Evolutionary conservation across 768 basidiomycete species (phyloP).

Genomic region (Psilocybe sp.): DNA sequence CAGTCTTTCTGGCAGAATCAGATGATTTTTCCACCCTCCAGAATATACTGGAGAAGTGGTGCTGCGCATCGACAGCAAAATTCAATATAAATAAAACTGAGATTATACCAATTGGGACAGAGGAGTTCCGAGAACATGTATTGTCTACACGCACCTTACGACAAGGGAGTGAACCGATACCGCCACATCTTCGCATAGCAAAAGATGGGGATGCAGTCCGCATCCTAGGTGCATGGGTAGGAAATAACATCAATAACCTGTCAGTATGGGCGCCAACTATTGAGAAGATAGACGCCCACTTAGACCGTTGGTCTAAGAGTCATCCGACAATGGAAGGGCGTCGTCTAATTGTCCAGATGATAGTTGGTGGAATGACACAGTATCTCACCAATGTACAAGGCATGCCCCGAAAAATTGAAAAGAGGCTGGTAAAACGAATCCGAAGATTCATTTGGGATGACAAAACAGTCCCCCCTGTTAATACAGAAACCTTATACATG

Average conservation of each 20-base stretch:
- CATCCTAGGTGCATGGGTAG: constrained; percentile 31
- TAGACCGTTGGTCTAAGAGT: constrained; percentile 21
- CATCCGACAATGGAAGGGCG: constrained; percentile 13
- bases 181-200: constrained; percentile 23
- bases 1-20: constrained; percentile 24
- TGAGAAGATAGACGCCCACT: constrained; percentile 18
- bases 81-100: constrained; percentile 43
- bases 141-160: too few species aligned
- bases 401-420: constrained; percentile 21
- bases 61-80: constrained; percentile 32
- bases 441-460: constrained; percentile 19
- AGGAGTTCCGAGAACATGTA: constrained; percentile 4
- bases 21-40: constrained; percentile 25
- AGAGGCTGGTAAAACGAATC: constrained; percentile 15
- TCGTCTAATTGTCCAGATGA: constrained; percentile 19
- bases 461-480: constrained; percentile 11
- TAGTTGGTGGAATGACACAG: constrained; percentile 21
- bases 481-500: constrained; percentile 8
- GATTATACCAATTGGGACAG: constrained; percentile 31
- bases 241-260: constrained; percentile 21
- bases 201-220: constrained; percentile 26
- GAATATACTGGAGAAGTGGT: constrained; percentile 34
- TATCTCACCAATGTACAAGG: constrained; percentile 24
- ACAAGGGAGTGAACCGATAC: constrained; percentile 13
- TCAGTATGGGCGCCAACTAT: constrained; percentile 22